These are phyloP conservation scores for Endogone sp. DNA, from an alignment of 192 early-diverging fungal genomes.

Conservation along the genomic window DNA sequence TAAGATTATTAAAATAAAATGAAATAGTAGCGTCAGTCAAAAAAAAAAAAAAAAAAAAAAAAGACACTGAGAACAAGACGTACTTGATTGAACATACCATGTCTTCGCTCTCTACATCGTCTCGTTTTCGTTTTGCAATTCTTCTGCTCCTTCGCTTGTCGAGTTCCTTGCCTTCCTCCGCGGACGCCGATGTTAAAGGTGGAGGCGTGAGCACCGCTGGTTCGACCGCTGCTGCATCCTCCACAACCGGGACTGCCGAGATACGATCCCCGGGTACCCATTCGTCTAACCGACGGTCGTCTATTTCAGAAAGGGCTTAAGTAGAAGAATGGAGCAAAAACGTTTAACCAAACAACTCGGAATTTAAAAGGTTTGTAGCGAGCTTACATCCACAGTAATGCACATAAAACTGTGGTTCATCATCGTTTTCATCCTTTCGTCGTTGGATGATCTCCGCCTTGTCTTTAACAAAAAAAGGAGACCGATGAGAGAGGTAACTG, in stretches of 20 bases:
- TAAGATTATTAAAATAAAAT: too few species aligned
- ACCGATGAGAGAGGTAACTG: not conserved
- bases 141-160: not conserved
- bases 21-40: not conserved
- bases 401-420: not conserved
- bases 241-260: not conserved
- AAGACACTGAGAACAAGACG: too few species aligned
- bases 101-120: not conserved
- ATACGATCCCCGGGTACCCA: not conserved
- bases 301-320: not conserved
- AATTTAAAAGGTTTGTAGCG: too few species aligned
- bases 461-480: not conserved
- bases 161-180: not conserved
- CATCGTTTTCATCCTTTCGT: not conserved
- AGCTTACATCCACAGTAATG: conserved; percentile 3
- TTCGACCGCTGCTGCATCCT: not conserved
- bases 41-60: not conserved
- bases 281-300: not conserved
- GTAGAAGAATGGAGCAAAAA: not conserved
- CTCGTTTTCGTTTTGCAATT: not conserved
- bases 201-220: not conserved
- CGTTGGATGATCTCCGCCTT: not conserved
- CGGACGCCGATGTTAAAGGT: not conserved
- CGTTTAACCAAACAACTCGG: too few species aligned
- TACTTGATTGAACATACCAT: not conserved